A percentile compares a stretch with the other conserved stretches of the same genome.
Conservation (phyloP, 2,329 filamentous ascomycete species). For the Epichloe scottii region DNA sequence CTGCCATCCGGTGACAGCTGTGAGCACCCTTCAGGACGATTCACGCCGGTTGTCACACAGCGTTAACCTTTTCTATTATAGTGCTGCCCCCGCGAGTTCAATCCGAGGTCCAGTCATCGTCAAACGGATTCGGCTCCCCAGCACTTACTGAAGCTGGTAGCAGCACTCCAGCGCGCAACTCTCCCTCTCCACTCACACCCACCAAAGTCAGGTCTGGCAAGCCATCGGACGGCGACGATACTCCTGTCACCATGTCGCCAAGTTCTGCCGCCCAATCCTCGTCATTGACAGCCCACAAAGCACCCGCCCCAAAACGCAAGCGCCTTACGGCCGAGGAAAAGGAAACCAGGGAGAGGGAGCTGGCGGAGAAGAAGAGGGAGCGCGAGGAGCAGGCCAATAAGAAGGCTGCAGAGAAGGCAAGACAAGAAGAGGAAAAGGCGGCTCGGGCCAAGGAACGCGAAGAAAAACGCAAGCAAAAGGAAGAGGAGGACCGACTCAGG, state of each 20-base stretch:
- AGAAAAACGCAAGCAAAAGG: slow-evolving; percentile 28
- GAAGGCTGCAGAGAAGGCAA: slow-evolving; percentile 17
- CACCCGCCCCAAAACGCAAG: slow-evolving; percentile 29
- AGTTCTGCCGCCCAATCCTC: background rate
- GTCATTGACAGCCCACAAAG: slow-evolving; percentile 6
- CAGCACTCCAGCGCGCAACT: slow-evolving; percentile 25
- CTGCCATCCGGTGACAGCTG: slow-evolving; percentile 13
- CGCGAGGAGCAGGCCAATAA: slow-evolving; percentile 19
- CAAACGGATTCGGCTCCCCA: slow-evolving; percentile 15
- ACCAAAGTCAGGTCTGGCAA: slow-evolving; percentile 12
- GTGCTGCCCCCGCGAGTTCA: slow-evolving; percentile 14
- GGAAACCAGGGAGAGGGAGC: slow-evolving; percentile 16
- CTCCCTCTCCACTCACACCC: slow-evolving; percentile 23
- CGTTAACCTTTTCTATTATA: slow-evolving; percentile 8
- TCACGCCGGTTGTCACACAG: background rate
- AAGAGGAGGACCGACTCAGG: slow-evolving; percentile 26
- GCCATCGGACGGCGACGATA: background rate
- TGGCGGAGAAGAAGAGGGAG: slow-evolving; percentile 22
- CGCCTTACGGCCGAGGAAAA: slow-evolving; percentile 25
- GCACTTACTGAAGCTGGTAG: slow-evolving; percentile 30
- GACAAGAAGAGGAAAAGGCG: slow-evolving; percentile 27
- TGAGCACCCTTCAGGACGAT: slow-evolving; percentile 3
- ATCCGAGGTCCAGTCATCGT: slow-evolving; percentile 16
- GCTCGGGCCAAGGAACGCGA: slow-evolving; percentile 25
- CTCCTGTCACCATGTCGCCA: slow-evolving; percentile 7